Evolutionary conservation across 768 basidiomycete species (phyloP), one percentile per base, ranked within the genome.

Genomic region (Dentipellis fragilis): DNA sequence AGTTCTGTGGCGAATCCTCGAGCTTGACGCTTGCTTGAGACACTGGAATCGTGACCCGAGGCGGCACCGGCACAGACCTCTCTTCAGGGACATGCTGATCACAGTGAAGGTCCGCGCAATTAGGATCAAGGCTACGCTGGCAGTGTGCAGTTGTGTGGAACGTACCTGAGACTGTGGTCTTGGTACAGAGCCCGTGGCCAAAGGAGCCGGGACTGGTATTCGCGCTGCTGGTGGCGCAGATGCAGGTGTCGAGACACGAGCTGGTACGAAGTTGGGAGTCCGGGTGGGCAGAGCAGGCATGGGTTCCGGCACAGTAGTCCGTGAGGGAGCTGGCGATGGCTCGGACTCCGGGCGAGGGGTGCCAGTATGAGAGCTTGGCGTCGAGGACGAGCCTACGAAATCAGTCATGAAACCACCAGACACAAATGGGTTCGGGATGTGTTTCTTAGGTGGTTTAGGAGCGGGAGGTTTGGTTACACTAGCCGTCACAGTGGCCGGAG

Each of bases 321-420:
- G 19, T 16, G 42, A n/a, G n/a, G 42, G 42, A 9, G n/a, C 42
- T 17, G 42, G 42, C 8, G 42, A 45, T 12, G 14, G 9, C 1
- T 49, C 49, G n/a, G 29, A 21, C 12, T 29, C 29, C 3, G 29
- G 29, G 29, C 16, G 49, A 23, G 49, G 42, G 8, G 42, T 49
- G 17, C 21, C 22, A 10, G 48, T 17, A 17, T 22, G 35, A 17
- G 52, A 38, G 21, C 38, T 35, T 42, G 42, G 22, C 10, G 66
- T 64, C 11, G 65, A 62, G 17, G 63, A 63, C 37, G 60, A 60
- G 17, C 68, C 69, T 35, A 69, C 69, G 37, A 78, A 77, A 51
- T 75, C 75, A 12, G 73, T 74, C 55, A 78, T 65, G 48, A 77
- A 74, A 17, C 79, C 77, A n/a, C 71, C 75, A 10, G 77, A 77